Conservation (phyloP, 352 stramenopile species). For the Pythium rishiriense region DNA sequence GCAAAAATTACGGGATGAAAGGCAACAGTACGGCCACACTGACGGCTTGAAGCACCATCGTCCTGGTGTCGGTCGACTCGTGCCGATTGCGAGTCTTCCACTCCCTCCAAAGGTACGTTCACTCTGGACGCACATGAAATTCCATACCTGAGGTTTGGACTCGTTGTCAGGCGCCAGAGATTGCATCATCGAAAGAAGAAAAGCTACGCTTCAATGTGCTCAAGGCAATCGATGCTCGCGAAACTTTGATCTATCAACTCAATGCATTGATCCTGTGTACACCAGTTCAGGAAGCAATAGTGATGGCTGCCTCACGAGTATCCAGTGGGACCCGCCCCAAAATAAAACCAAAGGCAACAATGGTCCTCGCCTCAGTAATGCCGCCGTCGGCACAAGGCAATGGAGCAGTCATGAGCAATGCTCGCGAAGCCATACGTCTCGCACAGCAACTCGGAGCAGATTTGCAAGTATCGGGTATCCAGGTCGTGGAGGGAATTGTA, state of each 20-base stretch:
- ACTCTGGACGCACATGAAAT: neutral
- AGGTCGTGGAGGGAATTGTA: constrained; percentile 75
- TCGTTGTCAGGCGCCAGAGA: constrained; percentile 24
- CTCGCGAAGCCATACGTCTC: constrained; percentile 66
- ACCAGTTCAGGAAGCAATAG: constrained; percentile 52
- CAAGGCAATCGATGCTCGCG: constrained; percentile 60
- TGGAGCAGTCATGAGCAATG: constrained; percentile 54
- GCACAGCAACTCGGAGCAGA: constrained; percentile 67
- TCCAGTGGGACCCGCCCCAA: constrained; percentile 7
- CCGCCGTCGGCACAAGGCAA: neutral
- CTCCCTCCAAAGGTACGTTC: constrained; percentile 34
- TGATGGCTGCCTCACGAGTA: constrained; percentile 49
- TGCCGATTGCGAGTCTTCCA: constrained; percentile 37
- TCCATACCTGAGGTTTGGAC: neutral
- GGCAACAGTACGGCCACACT: constrained; percentile 47
- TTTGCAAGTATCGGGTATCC: constrained; percentile 62
- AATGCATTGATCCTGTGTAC: constrained; percentile 73
- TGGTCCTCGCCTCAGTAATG: constrained; percentile 18
- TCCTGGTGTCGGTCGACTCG: constrained; percentile 25
- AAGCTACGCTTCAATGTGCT: constrained; percentile 73
- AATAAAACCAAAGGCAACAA: constrained; percentile 27
- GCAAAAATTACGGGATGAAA: constrained; percentile 50
- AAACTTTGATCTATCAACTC: constrained; percentile 70
- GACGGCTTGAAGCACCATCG: constrained; percentile 9
- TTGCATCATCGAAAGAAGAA: constrained; percentile 50